phyloP scores from a whole-genome alignment of 2,329 filamentous ascomycete species.

The Ceratocystis eucalypticola region DNA sequence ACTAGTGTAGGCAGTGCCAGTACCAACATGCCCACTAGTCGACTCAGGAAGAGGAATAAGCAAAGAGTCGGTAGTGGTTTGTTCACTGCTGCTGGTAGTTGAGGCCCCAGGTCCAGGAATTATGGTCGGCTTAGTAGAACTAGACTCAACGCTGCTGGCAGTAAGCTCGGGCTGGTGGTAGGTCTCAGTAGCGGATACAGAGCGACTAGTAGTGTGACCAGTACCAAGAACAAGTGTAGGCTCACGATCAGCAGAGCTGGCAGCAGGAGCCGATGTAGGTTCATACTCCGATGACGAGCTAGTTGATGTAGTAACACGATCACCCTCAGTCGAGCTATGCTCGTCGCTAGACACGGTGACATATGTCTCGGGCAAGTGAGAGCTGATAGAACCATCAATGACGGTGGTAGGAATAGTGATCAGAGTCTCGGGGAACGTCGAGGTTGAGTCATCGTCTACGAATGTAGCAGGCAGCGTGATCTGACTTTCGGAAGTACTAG shows the following conservation, averaged over 20 bases:
- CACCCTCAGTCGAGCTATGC: neutral
- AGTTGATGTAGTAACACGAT: neutral
- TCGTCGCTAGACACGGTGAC: neutral
- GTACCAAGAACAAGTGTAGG: neutral
- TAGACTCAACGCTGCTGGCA: neutral
- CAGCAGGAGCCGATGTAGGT: neutral
- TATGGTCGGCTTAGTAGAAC: neutral
- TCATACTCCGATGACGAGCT: neutral
- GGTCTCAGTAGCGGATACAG: neutral
- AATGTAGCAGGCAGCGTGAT: conserved; percentile 9
- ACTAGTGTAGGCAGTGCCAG: too few species aligned
- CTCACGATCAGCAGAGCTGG: neutral
- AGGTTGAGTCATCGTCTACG: conserved; percentile 16
- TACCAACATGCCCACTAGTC: too few species aligned
- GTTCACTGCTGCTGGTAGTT: too few species aligned
- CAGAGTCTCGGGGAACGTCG: conserved; percentile 10
- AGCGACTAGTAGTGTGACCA: neutral
- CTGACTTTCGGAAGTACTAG: neutral
- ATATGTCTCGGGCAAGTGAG: neutral
- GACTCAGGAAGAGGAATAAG: neutral
- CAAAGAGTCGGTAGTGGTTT: too few species aligned
- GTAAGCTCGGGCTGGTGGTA: neutral
- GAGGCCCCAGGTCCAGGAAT: neutral
- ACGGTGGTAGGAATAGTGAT: conserved; percentile 1
- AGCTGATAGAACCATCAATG: neutral